These are phyloP conservation scores for Backusella macrospora DNA, from an alignment of 192 early-diverging fungal species.

Conservation along the genomic window DNA sequence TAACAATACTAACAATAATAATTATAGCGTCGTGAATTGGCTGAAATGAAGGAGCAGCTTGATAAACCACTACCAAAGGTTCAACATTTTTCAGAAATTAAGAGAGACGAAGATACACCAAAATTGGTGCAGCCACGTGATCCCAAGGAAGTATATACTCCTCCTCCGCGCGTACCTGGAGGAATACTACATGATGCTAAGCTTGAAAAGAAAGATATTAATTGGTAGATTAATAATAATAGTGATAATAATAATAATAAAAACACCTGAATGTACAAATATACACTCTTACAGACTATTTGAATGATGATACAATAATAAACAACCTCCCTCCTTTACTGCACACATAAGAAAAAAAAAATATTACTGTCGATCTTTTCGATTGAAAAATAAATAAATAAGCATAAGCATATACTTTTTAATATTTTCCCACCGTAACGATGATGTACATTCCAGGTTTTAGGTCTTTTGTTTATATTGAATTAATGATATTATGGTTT, in stretches of 20 bases:
- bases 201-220: conserved; percentile 21
- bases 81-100: conserved; percentile 40
- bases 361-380: background rate
- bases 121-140: conserved; percentile 23
- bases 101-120: conserved; percentile 28
- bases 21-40: conserved; percentile 13
- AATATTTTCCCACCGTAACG: background rate
- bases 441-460: background rate
- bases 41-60: background rate
- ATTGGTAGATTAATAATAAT: conserved; percentile 24
- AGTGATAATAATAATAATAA: too few species aligned
- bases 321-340: background rate
- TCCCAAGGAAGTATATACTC: conserved; percentile 27
- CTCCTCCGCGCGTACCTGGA: conserved; percentile 33
- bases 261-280: background rate
- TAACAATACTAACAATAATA: background rate
- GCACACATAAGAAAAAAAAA: background rate
- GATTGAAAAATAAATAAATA: conserved; percentile 3
- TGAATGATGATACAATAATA: background rate
- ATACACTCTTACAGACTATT: background rate
- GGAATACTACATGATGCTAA: conserved; percentile 5
- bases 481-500: background rate
- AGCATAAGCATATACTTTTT: background rate
- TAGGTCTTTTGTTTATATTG: background rate
- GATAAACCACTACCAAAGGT: conserved; percentile 14